Percentiles rank a stretch among this genome's conserved stretches.
Conservation (phyloP, 2,329 filamentous ascomycete species). For the Calonectria honghensis region DNA sequence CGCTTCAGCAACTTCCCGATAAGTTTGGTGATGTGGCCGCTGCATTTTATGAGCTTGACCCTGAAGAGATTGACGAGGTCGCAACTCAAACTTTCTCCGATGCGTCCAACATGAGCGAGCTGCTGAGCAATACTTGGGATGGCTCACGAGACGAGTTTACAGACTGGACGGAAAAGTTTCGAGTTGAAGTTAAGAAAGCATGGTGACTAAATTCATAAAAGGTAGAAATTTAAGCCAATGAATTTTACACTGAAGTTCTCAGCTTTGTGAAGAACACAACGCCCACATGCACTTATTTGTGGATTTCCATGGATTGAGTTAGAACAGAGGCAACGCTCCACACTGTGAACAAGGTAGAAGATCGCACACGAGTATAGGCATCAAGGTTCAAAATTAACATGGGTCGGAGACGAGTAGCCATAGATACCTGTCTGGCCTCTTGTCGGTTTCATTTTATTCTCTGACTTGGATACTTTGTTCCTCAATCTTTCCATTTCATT, state of each 20-base stretch:
- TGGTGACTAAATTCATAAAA: constrained; percentile 17
- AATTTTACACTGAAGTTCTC: not conserved
- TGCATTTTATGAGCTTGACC: constrained; percentile 82
- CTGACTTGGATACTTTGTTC: no score
- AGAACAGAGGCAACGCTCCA: no score
- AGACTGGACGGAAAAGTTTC: constrained; percentile 80
- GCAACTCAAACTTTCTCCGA: constrained; percentile 77
- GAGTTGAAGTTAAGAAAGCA: constrained; percentile 69
- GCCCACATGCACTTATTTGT: no score
- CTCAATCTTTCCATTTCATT: no score
- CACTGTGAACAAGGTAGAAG: no score
- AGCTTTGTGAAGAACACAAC: not conserved
- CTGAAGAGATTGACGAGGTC: constrained; percentile 72
- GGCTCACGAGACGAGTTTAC: constrained; percentile 85
- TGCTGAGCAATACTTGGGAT: constrained; percentile 77
- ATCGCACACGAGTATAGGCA: no score
- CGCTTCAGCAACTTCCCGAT: constrained; percentile 78
- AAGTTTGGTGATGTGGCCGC: constrained; percentile 82
- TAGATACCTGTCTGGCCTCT: no score
- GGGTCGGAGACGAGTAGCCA: no score
- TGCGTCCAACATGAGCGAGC: constrained; percentile 73
- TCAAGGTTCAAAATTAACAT: no score
- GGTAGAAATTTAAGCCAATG: not conserved
- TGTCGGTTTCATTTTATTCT: no score
- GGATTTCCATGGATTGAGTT: no score